These are phyloP conservation scores for Dendrothele bispora DNA, from an alignment of 768 basidiomycete genomes.

Conservation along the genomic window DNA sequence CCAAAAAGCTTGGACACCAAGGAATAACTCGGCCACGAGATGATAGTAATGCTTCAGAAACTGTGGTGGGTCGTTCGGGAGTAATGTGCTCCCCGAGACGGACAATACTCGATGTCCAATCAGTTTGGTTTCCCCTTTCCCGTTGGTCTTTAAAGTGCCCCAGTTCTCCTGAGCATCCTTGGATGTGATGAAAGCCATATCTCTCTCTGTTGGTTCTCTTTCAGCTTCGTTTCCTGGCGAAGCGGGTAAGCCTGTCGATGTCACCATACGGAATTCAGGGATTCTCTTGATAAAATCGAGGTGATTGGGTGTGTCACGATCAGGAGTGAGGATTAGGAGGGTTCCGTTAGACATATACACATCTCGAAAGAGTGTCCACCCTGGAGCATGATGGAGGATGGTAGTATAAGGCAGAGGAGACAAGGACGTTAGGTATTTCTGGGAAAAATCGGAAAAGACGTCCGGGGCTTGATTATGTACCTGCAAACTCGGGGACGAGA, in stretches of 20 bases:
- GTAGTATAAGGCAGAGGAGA: constrained; percentile 56
- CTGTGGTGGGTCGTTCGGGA: constrained; percentile 70
- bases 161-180: constrained; percentile 61
- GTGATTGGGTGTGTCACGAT: constrained; percentile 19
- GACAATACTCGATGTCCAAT: constrained; percentile 4
- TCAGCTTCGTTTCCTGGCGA: constrained; percentile 65
- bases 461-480: background rate
- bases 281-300: no score
- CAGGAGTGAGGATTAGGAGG: constrained; percentile 55
- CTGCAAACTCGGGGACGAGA: background rate
- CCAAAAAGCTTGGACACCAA: constrained; percentile 79
- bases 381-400: constrained; percentile 66
- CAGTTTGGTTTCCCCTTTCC: constrained; percentile 69
- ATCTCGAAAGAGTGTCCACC: constrained; percentile 84
- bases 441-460: constrained; percentile 29
- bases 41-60: constrained; percentile 90
- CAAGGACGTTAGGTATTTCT: constrained; percentile 23
- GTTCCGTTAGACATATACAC: constrained; percentile 87
- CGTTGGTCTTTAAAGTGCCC: no score
- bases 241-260: constrained; percentile 65
- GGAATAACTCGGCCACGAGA: constrained; percentile 77
- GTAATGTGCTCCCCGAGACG: background rate
- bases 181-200: constrained; percentile 63
- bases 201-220: constrained; percentile 62
- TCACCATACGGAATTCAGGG: constrained; percentile 56